Conservation (phyloP, 1,139 yeast species). For the Yamadazyma membranifaciens region DNA sequence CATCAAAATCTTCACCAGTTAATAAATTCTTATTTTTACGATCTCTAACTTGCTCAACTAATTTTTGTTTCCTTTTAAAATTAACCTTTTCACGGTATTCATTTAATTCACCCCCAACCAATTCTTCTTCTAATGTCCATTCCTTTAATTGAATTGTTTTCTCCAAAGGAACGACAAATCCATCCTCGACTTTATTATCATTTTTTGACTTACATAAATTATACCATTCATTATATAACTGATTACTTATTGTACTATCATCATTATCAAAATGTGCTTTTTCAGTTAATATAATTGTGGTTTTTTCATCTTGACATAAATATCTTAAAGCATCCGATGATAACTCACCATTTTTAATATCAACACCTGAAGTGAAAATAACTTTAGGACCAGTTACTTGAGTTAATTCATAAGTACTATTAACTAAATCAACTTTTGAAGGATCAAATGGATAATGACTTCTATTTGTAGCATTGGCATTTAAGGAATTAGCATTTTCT, state of each 20-base stretch:
- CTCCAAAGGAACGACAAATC: slow-evolving; percentile 56
- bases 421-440: slow-evolving; percentile 55
- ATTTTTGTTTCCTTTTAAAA: slow-evolving; percentile 42
- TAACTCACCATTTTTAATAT: slow-evolving; percentile 62
- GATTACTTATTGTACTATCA: slow-evolving; percentile 28
- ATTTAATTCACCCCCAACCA: slow-evolving; percentile 49
- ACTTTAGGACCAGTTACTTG: slow-evolving; percentile 72
- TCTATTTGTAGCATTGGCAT: slow-evolving; percentile 31
- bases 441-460: slow-evolving; percentile 76
- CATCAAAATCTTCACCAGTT: slow-evolving; percentile 40
- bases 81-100: slow-evolving; percentile 48
- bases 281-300: slow-evolving; percentile 75
- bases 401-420: slow-evolving; percentile 55
- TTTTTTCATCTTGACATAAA: slow-evolving; percentile 61
- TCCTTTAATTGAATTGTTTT: slow-evolving; percentile 28
- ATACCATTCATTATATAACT: slow-evolving; percentile 60
- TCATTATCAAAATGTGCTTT: slow-evolving; percentile 35
- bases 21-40: slow-evolving; percentile 54
- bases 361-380: slow-evolving; percentile 76
- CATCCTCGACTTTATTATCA: slow-evolving; percentile 50
- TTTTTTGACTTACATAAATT: slow-evolving; percentile 34
- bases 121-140: slow-evolving; percentile 46
- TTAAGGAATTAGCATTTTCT: slow-evolving; percentile 48
- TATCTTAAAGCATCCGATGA: slow-evolving; percentile 56
- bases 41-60: slow-evolving; percentile 54